Conservation (phyloP, 805 yeast species). For the Candida maltosa region DNA sequence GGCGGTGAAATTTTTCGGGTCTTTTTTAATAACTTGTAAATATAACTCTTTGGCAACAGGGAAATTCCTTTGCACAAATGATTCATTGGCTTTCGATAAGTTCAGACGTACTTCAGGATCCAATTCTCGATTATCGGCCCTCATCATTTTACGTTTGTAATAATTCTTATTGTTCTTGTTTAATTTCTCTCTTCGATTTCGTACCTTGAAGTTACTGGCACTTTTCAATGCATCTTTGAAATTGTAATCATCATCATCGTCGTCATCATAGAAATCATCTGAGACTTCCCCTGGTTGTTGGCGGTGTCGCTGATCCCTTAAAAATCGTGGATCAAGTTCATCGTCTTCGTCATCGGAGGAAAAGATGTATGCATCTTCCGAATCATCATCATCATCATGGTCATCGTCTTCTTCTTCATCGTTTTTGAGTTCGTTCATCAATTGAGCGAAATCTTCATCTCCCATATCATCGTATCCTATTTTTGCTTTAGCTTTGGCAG, state of each 20-base stretch:
- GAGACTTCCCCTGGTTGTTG: background rate
- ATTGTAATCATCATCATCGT: conserved; percentile 38
- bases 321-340: conserved; percentile 5
- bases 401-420: conserved; percentile 5
- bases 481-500: too few species aligned
- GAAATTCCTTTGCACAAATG: conserved; percentile 65
- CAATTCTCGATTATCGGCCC: conserved; percentile 39
- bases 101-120: conserved; percentile 72
- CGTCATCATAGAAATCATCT: conserved; percentile 37
- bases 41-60: conserved; percentile 58
- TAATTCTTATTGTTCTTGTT: conserved; percentile 31
- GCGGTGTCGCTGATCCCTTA: too few species aligned
- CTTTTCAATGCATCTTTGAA: conserved; percentile 64
- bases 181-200: conserved; percentile 28
- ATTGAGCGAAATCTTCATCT: too few species aligned
- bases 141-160: conserved; percentile 35
- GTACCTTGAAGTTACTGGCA: conserved; percentile 61
- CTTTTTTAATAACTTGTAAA: conserved; percentile 70
- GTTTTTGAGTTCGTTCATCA: background rate
- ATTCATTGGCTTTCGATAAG: conserved; percentile 74
- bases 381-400: conserved; percentile 8
- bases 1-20: conserved; percentile 76
- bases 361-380: too few species aligned
- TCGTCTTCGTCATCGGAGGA: conserved; percentile 7
- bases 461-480: too few species aligned